Evolutionary conservation across 2,329 filamentous ascomycete genomes (phyloP).

Genomic region (Cryoendolithus antarcticus): DNA sequence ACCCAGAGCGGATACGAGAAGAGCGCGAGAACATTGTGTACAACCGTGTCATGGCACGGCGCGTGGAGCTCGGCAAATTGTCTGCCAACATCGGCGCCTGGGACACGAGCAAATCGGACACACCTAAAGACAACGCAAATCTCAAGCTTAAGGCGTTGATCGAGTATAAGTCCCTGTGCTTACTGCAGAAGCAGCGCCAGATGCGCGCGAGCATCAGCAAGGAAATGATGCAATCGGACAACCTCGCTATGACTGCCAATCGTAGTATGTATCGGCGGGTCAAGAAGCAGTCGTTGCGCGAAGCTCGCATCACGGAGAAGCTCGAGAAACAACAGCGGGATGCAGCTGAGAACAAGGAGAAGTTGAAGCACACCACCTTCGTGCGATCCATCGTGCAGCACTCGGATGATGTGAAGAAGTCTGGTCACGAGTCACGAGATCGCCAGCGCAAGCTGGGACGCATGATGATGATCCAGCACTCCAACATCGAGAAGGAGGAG

Average conservation of each 20-base stretch:
- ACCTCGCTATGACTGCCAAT: conserved; percentile 94
- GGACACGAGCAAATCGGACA: conserved; percentile 61
- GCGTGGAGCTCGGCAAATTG: conserved; percentile 69
- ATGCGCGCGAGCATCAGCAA: conserved; percentile 77
- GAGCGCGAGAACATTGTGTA: conserved; percentile 81
- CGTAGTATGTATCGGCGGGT: conserved; percentile 78
- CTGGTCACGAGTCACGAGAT: conserved; percentile 52
- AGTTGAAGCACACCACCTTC: conserved; percentile 93
- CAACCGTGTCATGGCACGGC: conserved; percentile 77
- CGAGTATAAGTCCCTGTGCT: conserved; percentile 79
- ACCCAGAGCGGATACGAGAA: conserved; percentile 72
- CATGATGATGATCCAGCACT: conserved; percentile 79
- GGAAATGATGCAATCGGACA: conserved; percentile 91
- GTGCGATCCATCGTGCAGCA: conserved; percentile 77
- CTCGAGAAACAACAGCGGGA: conserved; percentile 98
- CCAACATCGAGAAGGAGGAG: conserved; percentile 97
- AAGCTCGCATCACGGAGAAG: conserved; percentile 96
- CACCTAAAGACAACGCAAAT: conserved; percentile 60
- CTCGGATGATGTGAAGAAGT: conserved; percentile 61
- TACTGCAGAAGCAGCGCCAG: conserved; percentile 79
- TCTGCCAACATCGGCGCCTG: conserved; percentile 79
- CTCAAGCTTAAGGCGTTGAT: conserved; percentile 84
- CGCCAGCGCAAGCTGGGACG: conserved; percentile 79
- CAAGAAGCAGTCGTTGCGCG: conserved; percentile 93
- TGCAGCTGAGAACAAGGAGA: conserved; percentile 87